Evolutionary conservation across 1,284 basidiomycete genomes (phyloP), one percentile per base, ranked within the genome.

Genomic region (Melanopsichium pennsylvanicum): DNA sequence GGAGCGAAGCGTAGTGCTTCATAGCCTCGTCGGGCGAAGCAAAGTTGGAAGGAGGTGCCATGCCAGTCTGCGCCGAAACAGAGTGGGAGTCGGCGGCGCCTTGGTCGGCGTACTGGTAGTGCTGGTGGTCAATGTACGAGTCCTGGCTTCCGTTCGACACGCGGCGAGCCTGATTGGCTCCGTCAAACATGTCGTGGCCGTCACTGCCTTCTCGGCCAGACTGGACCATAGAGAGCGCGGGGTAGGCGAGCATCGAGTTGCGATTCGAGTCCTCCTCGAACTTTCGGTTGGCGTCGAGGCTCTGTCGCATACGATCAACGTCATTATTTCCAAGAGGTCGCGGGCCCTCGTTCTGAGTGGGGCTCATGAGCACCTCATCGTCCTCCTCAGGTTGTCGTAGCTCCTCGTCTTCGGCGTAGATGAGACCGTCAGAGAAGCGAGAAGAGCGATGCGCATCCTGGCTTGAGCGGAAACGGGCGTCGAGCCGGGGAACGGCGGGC

Each of bases 11-110:
- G 46, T 78, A 76, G 45, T 75, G 72, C 51, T 68, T 71, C 59
- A 77, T 56, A 13, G 75, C 75, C 43, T 74, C 75, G 48, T 77
- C 75, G 2, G 75, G 75, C 48, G 71, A 74, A 21, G 68, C 51
- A 34, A 62, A 54, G 59, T 72, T 74, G 35, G 56, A 45, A 34
- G 75, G 70, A 8, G 75, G 69, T 12, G 69, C 64, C 75, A 77
- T 77, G 39, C 75, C 75, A 26, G 73, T 75, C 45, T 68, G 67
- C 18, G 49, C 46, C 33, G 56, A 52, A 8, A 49, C 49, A 18
- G 41, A 43, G 11, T 25, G 5, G 33, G 26, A 32, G 16, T 27
- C 18, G 27, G 8, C 27, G 27, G 27, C 27, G 27, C 21, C 31
- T 35, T 47, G 34, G 45, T 25, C 42, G 7, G 34, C n/a, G 13